Base-by-base conservation (phyloP, 1,139 yeast species). In the Kodamaea arcana region DNA sequence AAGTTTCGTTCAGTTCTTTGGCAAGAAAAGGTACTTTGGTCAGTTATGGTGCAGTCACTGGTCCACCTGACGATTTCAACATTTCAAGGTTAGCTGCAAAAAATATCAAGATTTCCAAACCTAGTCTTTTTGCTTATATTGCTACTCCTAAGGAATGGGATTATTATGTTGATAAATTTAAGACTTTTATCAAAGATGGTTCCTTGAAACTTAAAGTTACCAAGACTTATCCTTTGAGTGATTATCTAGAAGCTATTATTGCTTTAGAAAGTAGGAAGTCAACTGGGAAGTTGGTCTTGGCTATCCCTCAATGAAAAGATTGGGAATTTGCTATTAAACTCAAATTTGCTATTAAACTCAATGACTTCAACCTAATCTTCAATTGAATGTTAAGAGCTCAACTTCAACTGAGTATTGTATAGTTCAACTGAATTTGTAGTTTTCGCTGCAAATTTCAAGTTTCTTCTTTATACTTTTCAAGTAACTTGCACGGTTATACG, bases 41-140 rank as follows among this genome's bases (percentile, higher is more conserved):
- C 16, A 72, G 84, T 29, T 86, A 67, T 51, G 97, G 97, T 41
- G 86, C 85, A 51, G 81, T 95, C 8, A 80, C 90, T 5, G 96
- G 97, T n/a, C 64, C 78, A 3, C 86, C 86, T 21, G 80, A 84
- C 1, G 92, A 94, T 8, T 48, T 87, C 22, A 34, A 63, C 1
- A 52, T 86, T 31, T 51, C 48, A 30, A 54, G 66, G 24, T 65
- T 88, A 39, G 47, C 78, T 1, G 60, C 80, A 4, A 85, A 83
- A 59, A 83, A 83, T 51, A 45, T 83, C 36, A 76, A 69, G 44
- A 44, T 85, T 23, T 38, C 65, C 22, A 75, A 96, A 56, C 95
- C 97, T 8, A 59, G 58, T n/a, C 50, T 85, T 28, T 62, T 53
- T 41, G 72, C 62, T 21, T 86, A 82, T n/a, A 41, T 82, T 16